These are phyloP conservation scores for Priceomyces fermenticarens DNA, from an alignment of 805 yeast genomes.

Conservation along the genomic window DNA sequence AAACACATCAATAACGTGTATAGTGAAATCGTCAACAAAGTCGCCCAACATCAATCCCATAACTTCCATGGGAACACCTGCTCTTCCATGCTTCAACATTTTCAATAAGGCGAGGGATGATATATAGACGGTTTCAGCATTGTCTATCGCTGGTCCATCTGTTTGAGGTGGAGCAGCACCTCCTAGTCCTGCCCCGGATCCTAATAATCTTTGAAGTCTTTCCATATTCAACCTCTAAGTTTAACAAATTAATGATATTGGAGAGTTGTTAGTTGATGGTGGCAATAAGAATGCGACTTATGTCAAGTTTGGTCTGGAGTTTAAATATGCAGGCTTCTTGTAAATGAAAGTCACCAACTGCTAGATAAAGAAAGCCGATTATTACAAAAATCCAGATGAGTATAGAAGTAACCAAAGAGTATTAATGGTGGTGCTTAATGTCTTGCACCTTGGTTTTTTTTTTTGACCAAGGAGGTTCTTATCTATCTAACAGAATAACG, in stretches of 20 bases:
- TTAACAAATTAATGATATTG: not conserved
- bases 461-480: no score
- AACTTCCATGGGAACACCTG: constrained; percentile 75
- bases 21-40: constrained; percentile 94
- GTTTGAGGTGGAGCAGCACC: constrained; percentile 42
- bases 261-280: constrained; percentile 8
- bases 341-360: no score
- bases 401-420: not conserved
- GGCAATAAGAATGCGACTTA: constrained; percentile 10
- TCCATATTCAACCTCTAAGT: constrained; percentile 32
- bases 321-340: no score
- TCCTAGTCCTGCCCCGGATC: constrained; percentile 44
- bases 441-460: not conserved
- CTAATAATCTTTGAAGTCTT: constrained; percentile 47
- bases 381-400: no score
- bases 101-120: constrained; percentile 92
- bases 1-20: constrained; percentile 95
- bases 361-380: no score
- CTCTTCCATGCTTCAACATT: constrained; percentile 97
- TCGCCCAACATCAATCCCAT: constrained; percentile 99
- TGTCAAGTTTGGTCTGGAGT: no score
- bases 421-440: not conserved
- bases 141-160: constrained; percentile 86
- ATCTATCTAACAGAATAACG: not conserved
- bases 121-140: constrained; percentile 93